A percentile compares a stretch with the other conserved stretches of the same genome.
Conservation (phyloP, 495 filamentous ascomycete species). For the Tuber microsphaerosporum region DNA sequence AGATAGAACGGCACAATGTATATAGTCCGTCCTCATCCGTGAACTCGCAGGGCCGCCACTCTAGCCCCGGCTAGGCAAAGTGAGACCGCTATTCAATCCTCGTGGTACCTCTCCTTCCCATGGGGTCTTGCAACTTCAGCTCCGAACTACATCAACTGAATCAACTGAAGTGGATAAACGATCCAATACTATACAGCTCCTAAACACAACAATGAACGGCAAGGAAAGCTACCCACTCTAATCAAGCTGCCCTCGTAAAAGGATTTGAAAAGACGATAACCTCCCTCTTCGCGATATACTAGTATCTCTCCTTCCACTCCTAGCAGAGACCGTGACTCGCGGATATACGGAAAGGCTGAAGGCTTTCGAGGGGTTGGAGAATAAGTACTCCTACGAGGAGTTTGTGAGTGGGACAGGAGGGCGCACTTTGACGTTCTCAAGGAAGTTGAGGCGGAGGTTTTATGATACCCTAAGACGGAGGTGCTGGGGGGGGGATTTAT, state of each 20-base stretch:
- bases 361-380: neutral
- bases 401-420: neutral
- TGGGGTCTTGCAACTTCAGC: neutral
- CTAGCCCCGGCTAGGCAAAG: neutral
- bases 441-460: neutral
- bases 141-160: conserved; percentile 1
- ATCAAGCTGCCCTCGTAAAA: neutral
- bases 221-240: neutral
- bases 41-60: too few relatives aligned
- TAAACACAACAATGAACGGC: neutral
- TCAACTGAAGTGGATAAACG: neutral
- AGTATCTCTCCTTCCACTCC: conserved; percentile 8
- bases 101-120: neutral
- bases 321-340: neutral
- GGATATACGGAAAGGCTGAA: neutral
- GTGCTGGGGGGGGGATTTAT: neutral
- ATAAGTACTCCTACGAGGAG: neutral
- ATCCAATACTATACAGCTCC: neutral
- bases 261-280: neutral
- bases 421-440: neutral
- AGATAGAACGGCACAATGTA: too few relatives aligned
- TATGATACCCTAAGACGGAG: neutral
- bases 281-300: conserved; percentile 12
- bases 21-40: too few relatives aligned
- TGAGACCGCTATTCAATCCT: neutral